phyloP scores from a whole-genome alignment of 305 asterid genomes.

The Salvia sclarea region DNA sequence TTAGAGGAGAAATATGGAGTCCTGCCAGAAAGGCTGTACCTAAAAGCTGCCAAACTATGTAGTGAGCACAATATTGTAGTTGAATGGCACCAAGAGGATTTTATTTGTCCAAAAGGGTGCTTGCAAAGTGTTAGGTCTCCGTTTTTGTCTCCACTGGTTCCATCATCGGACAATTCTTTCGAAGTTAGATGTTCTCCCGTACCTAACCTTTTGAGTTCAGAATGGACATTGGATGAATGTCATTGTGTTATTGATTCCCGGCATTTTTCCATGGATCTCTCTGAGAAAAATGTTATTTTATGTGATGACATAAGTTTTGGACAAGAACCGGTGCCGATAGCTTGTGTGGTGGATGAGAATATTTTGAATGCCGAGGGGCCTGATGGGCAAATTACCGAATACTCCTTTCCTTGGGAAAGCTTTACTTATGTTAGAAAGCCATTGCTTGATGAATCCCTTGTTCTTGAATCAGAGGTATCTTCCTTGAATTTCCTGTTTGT shows the following conservation, averaged over 20 bases:
- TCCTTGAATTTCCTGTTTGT: conserved; percentile 23
- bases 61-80: conserved; percentile 81
- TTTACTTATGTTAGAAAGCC: conserved; percentile 80
- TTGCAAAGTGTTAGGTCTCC: conserved; percentile 38
- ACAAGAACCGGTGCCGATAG: conserved; percentile 80
- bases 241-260: conserved; percentile 89
- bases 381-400: conserved; percentile 64
- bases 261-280: conserved; percentile 74
- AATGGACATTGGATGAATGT: conserved; percentile 87
- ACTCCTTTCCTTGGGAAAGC: conserved; percentile 93
- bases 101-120: conserved; percentile 85
- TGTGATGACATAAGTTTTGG: conserved; percentile 97
- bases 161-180: conserved; percentile 43
- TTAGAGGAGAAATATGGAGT: conserved; percentile 70
- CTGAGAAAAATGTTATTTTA: conserved; percentile 74
- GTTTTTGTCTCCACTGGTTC: conserved; percentile 46
- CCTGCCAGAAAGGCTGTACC: conserved; percentile 72
- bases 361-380: conserved; percentile 81
- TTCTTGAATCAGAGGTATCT: conserved; percentile 71
- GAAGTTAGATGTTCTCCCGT: conserved; percentile 40
- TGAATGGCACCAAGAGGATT: conserved; percentile 85
- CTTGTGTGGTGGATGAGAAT: conserved; percentile 93
- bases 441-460: conserved; percentile 61
- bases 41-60: conserved; percentile 92
- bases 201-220: conserved; percentile 46